Evolutionary conservation across 805 yeast species (phyloP).

Genomic region (Wickerhamomyces xylosicus): DNA sequence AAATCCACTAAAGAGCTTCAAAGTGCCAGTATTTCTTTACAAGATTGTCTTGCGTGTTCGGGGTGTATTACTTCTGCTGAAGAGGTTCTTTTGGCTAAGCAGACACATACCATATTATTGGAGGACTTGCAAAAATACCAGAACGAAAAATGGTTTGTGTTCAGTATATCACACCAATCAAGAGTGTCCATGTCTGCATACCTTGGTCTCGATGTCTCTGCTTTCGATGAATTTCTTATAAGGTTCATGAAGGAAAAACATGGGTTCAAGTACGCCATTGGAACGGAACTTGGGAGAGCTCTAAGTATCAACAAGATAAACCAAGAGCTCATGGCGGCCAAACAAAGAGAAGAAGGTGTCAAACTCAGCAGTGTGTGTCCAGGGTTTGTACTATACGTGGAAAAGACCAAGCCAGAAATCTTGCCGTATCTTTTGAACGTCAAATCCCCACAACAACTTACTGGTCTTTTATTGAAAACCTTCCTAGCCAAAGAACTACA

Average conservation of each 20-base stretch:
- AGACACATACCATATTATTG: conserved; percentile 73
- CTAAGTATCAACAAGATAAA: conserved; percentile 45
- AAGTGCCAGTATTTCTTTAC: conserved; percentile 79
- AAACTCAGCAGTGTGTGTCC: conserved; percentile 72
- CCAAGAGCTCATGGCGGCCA: conserved; percentile 24
- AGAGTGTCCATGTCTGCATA: conserved; percentile 76
- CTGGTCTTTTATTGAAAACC: conserved; percentile 67
- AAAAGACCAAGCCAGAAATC: conserved; percentile 86
- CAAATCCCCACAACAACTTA: conserved; percentile 89
- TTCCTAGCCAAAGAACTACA: conserved; percentile 28
- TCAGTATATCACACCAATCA: conserved; percentile 78
- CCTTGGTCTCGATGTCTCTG: conserved; percentile 37
- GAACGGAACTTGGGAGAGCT: conserved; percentile 74
- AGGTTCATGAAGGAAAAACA: conserved; percentile 47
- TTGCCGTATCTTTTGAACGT: conserved; percentile 60
- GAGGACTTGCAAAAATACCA: conserved; percentile 35
- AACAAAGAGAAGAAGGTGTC: conserved; percentile 4
- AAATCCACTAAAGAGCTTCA: conserved; percentile 35
- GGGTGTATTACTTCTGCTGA: conserved; percentile 99
- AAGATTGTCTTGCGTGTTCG: conserved; percentile 93
- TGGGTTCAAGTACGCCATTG: conserved; percentile 69
- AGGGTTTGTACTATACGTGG: conserved; percentile 94
- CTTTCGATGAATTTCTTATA: conserved; percentile 52
- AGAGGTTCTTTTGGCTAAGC: conserved; percentile 83
- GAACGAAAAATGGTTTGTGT: conserved; percentile 42